These are phyloP conservation scores for Erodium maritimum DNA, from an alignment of 345 rosid species.

Conservation along the genomic window DNA sequence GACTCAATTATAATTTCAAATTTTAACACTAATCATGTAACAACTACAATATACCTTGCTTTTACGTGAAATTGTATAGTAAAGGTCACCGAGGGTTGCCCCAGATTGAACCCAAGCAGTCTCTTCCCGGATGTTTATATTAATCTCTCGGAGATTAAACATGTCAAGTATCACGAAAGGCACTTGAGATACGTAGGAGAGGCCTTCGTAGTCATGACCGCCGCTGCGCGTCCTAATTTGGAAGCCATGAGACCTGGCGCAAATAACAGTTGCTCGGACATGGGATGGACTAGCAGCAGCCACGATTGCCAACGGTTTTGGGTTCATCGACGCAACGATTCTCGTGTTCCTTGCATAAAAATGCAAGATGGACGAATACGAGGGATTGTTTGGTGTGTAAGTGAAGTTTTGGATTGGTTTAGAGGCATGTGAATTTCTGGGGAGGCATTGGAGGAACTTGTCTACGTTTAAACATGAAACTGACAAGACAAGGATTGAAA, in stretches of 20 bases:
- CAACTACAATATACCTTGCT: no score
- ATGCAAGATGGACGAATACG: neutral
- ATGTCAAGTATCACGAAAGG: no score
- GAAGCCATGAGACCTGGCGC: neutral
- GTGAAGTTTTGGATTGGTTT: neutral
- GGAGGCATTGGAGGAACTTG: conserved; percentile 1
- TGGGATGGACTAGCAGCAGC: neutral
- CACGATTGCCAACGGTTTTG: neutral
- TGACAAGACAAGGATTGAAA: neutral
- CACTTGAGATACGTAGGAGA: no score
- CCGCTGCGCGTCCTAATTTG: neutral
- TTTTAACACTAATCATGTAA: no score
- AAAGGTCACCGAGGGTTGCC: no score
- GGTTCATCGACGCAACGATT: neutral
- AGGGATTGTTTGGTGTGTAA: neutral
- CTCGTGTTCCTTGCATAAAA: neutral
- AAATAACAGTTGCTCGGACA: neutral
- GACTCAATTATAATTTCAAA: no score
- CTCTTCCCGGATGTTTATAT: no score
- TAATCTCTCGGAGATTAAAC: no score
- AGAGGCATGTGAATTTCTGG: neutral
- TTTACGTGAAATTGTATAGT: no score
- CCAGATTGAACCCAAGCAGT: no score
- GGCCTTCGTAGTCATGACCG: neutral
- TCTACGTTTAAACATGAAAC: neutral